Base-by-base conservation (phyloP, 1,139 yeast species). In the Suhomyces chickasaworum region DNA sequence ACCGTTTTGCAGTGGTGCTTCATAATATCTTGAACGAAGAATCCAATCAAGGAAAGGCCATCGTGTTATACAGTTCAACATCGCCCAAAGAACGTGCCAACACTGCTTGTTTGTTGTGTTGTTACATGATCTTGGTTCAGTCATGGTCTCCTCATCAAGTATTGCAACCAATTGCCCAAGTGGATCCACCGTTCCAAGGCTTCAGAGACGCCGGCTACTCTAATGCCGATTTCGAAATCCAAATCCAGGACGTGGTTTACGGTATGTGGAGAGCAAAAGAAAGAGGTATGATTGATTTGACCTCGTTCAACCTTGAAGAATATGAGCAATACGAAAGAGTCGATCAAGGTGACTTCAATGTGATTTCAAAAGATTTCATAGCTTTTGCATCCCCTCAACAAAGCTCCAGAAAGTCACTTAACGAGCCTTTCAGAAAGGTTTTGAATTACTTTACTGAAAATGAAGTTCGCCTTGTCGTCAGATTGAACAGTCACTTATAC, bases 191-290 rank as follows among this genome's bases (percentile, higher is more conserved):
- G 2, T 85, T 91, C 57, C 91, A 87, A 84, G 86, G 93, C 1
- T 93, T 91, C 65, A 77, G 99, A 63, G 99, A 93, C 65, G 99
- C 99, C 0, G 99, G 99, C 1, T 93, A 93, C 65, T 88, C 97
- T 4, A 86, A 84, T 48, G 97, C 98, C 0, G 99, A 93, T 65
- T 93, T 89, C 61, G 95, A 87, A 60, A 81, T 93, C 52, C 83
- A 96, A 10, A 89, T 93, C 53, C 99, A 93, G 65, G 99, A 93
- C 64, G 80, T 93, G 13, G 96, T 93, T 3, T 93, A 93, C 59
- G 99, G 95, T 9, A 83, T 95, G 66, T 93, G 99, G 99, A 78
- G 97, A 58, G 99, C 99, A n/a, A 93, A 93, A 63, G 97, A 91
- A 63, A 79, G 95, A 60, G 86, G 89, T 3, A 81, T 93, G 77